Evolutionary conservation across 1,139 yeast species (phyloP).

Genomic region (Pichia sp.): DNA sequence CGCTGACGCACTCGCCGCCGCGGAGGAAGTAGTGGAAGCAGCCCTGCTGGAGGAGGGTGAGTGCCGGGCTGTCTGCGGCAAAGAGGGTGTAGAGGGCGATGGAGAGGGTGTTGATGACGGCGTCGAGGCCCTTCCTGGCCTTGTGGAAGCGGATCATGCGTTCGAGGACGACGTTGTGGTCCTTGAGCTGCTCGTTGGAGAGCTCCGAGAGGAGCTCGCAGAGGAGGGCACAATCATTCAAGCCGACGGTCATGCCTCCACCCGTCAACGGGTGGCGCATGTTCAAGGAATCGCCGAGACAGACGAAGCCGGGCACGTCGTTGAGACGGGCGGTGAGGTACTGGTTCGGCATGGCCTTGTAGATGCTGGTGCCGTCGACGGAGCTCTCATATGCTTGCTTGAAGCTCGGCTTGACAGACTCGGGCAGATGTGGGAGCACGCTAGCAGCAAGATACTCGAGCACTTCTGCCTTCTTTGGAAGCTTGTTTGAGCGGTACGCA

Average conservation of each 20-base stretch:
- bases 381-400: conserved; percentile 42
- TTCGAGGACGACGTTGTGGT: conserved; percentile 50
- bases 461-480: conserved; percentile 65
- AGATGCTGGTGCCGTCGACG: conserved; percentile 39
- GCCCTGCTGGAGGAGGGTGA: conserved; percentile 73
- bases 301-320: conserved; percentile 68
- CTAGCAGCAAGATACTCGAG: conserved; percentile 52
- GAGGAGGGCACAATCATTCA: conserved; percentile 75
- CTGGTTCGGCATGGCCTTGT: conserved; percentile 92
- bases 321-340: conserved; percentile 72
- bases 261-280: conserved; percentile 99
- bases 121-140: conserved; percentile 70
- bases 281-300: conserved; percentile 90
- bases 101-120: conserved; percentile 85
- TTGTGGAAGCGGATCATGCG: conserved; percentile 65
- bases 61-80: conserved; percentile 72
- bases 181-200: conserved; percentile 53
- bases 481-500: conserved; percentile 69
- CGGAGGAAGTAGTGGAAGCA: conserved; percentile 80
- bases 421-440: conserved; percentile 71
- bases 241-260: conserved; percentile 98
- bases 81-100: conserved; percentile 85
- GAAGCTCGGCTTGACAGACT: conserved; percentile 60
- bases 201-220: conserved; percentile 56
- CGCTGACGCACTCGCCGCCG: conserved; percentile 76